phyloP scores from a whole-genome alignment of 345 rosid genomes.

The Populus pruinosa region DNA sequence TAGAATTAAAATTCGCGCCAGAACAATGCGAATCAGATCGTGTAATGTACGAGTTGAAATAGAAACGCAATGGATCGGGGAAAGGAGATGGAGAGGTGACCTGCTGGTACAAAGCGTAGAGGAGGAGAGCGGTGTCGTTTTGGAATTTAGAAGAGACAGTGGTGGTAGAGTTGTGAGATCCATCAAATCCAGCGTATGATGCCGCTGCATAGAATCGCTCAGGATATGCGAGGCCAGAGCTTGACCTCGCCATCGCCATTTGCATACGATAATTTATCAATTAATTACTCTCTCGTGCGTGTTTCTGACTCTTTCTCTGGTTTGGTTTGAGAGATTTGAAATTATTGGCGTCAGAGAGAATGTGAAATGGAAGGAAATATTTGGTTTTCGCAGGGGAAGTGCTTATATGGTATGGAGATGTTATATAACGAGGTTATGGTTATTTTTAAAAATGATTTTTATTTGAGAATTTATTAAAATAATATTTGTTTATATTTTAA shows the following conservation, averaged over 20 bases:
- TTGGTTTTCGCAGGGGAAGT: too few relatives aligned
- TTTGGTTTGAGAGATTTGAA: not conserved
- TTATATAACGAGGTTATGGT: too few relatives aligned
- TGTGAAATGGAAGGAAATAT: not conserved
- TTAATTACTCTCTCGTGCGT: constrained; percentile 1
- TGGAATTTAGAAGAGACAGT: constrained; percentile 67
- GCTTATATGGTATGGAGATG: too few relatives aligned
- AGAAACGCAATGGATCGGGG: constrained; percentile 7
- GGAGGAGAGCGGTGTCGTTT: constrained; percentile 74
- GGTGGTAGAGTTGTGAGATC: constrained; percentile 62
- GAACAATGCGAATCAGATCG: constrained; percentile 4
- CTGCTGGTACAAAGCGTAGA: constrained; percentile 89
- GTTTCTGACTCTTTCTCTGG: not conserved
- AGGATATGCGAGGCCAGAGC: constrained; percentile 94
- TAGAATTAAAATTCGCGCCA: not conserved
- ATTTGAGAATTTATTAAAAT: too few relatives aligned
- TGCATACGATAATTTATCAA: not conserved
- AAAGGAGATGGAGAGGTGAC: constrained; percentile 26
- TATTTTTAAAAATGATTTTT: too few relatives aligned
- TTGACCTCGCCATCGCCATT: constrained; percentile 77
- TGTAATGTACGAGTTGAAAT: constrained; percentile 11
- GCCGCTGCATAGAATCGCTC: constrained; percentile 98
- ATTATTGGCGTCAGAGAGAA: not conserved
- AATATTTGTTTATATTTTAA: too few relatives aligned
- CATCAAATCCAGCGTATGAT: constrained; percentile 77